Conservation (phyloP, 2,329 filamentous ascomycete species). For the Pezicula rhizophila region DNA sequence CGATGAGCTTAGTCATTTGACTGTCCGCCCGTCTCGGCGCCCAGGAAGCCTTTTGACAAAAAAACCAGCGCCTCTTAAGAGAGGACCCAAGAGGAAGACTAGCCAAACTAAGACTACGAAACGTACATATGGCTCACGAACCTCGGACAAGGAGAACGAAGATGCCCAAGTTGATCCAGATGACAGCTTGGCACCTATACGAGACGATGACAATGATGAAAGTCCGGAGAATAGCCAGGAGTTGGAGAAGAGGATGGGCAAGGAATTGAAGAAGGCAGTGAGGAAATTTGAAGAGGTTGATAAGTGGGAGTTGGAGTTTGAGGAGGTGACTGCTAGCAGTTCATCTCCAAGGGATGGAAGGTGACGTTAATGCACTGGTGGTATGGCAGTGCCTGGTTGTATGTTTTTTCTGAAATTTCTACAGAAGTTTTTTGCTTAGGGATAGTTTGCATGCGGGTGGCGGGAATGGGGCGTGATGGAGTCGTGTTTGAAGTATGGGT, state of each 20-base stretch:
- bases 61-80: conserved; percentile 17
- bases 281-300: conserved; percentile 66
- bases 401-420: too few relatives aligned
- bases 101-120: conserved; percentile 17
- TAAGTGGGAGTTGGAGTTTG: conserved; percentile 61
- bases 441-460: too few relatives aligned
- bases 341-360: conserved; percentile 44
- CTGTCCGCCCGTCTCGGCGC: conserved; percentile 31
- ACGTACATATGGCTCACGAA: conserved; percentile 43
- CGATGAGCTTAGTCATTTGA: conserved; percentile 48
- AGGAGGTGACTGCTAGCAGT: conserved; percentile 52
- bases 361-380: conserved; percentile 22
- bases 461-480: too few relatives aligned
- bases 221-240: conserved; percentile 30
- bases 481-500: too few relatives aligned
- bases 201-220: conserved; percentile 33
- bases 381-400: too few relatives aligned
- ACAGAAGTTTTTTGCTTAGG: too few relatives aligned
- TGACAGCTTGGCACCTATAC: conserved; percentile 35
- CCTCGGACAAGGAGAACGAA: conserved; percentile 55
- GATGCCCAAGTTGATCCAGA: conserved; percentile 28
- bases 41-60: conserved; percentile 14
- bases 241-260: conserved; percentile 34
- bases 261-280: conserved; percentile 47
- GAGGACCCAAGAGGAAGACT: conserved; percentile 20